These are phyloP conservation scores for Iberis pinnata DNA, from an alignment of 345 rosid species.

Conservation along the genomic window DNA sequence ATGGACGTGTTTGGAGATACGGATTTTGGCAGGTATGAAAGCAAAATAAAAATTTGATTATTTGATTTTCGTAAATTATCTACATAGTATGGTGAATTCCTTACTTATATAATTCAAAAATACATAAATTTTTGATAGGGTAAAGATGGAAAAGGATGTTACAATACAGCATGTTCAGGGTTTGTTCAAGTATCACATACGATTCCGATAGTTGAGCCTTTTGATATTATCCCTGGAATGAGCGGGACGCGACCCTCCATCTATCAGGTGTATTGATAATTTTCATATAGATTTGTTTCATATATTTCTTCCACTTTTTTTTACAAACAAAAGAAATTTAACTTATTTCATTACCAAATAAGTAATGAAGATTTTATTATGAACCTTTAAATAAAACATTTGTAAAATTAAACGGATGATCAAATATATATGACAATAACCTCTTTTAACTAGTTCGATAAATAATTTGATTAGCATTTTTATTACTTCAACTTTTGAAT, in stretches of 20 bases:
- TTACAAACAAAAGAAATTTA: too few species aligned
- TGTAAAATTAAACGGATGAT: too few species aligned
- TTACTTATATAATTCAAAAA: too few species aligned
- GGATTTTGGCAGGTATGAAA: constrained; percentile 7
- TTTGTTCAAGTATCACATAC: not conserved
- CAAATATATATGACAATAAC: too few species aligned
- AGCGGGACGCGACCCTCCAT: not conserved
- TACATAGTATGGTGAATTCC: not conserved
- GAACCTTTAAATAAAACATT: too few species aligned
- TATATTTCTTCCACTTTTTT: not conserved
- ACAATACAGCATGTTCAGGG: not conserved
- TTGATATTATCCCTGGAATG: not conserved
- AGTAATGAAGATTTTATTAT: too few species aligned
- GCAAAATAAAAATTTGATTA: too few species aligned
- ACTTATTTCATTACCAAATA: too few species aligned
- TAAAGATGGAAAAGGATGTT: not conserved
- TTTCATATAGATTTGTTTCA: not conserved
- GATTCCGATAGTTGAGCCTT: not conserved
- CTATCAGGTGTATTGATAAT: not conserved
- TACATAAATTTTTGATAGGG: not conserved
- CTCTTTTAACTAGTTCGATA: too few species aligned
- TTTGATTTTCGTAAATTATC: not conserved
- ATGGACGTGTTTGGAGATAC: not conserved
- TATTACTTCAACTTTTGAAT: not conserved
- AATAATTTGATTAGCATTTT: not conserved